These are phyloP conservation scores for Tolypocladium nubicola DNA, from an alignment of 2,329 filamentous ascomycete species.

Conservation along the genomic window DNA sequence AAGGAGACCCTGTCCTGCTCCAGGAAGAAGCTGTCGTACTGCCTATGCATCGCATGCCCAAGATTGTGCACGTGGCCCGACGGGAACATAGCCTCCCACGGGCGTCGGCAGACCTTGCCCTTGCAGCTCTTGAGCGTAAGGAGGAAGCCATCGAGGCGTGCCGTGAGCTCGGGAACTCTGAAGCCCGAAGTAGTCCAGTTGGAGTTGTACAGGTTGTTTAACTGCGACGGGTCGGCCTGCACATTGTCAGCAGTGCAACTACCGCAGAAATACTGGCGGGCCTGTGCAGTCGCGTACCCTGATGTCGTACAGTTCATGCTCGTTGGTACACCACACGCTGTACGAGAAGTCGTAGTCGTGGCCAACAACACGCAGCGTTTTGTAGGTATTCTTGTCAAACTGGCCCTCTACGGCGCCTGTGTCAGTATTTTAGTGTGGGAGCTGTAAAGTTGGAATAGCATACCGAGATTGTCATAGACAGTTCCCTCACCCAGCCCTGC, in stretches of 20 bases:
- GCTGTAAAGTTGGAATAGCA: neutral
- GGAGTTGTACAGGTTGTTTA: slow-evolving; percentile 29
- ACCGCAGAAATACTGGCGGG: neutral
- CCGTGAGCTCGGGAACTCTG: slow-evolving; percentile 28
- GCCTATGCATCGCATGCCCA: slow-evolving; percentile 33
- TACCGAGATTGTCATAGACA: slow-evolving; percentile 9
- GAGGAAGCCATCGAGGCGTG: slow-evolving; percentile 46
- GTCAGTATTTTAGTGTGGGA: neutral
- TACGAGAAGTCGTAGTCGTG: slow-evolving; percentile 52
- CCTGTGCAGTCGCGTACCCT: slow-evolving; percentile 19
- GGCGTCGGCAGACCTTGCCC: slow-evolving; percentile 38
- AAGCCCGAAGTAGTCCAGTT: slow-evolving; percentile 13
- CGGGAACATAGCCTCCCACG: slow-evolving; percentile 48
- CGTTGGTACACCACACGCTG: slow-evolving; percentile 58
- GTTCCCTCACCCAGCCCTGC: slow-evolving; percentile 25
- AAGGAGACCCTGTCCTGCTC: slow-evolving; percentile 36
- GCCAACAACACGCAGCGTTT: slow-evolving; percentile 43
- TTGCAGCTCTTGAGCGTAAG: slow-evolving; percentile 52
- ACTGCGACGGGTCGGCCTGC: slow-evolving; percentile 41
- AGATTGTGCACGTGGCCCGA: slow-evolving; percentile 38
- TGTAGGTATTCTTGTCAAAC: slow-evolving; percentile 45
- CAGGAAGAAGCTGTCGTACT: slow-evolving; percentile 39
- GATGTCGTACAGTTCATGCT: slow-evolving; percentile 56
- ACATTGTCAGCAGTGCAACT: neutral
- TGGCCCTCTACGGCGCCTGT: neutral